phyloP scores from a whole-genome alignment of 164 flowering plant species.

The Annona cherimola region DNA sequence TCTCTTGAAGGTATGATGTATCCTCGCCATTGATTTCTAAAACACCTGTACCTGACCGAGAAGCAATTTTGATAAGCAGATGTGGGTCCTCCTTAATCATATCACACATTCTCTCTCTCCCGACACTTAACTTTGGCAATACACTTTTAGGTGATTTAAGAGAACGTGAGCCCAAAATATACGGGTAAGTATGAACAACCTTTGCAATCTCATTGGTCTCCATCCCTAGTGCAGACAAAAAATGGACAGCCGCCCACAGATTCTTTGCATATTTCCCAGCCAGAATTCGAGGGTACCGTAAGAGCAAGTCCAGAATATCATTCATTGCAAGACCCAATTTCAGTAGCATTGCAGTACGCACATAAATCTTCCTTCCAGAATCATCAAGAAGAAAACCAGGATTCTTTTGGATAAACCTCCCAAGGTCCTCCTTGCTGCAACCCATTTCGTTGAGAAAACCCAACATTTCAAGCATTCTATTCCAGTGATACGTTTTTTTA shows the following conservation, averaged over 20 bases:
- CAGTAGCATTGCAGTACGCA: slow-evolving; percentile 34
- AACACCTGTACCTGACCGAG: slow-evolving; percentile 29
- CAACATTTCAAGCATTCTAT: slow-evolving; percentile 31
- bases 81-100: slow-evolving; percentile 48
- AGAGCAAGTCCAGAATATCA: slow-evolving; percentile 32
- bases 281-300: slow-evolving; percentile 36
- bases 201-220: slow-evolving; percentile 33
- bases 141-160: slow-evolving; percentile 40
- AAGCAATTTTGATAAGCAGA: slow-evolving; percentile 41
- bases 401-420: slow-evolving; percentile 26
- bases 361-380: slow-evolving; percentile 35
- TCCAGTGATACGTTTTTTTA: slow-evolving; percentile 42
- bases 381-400: slow-evolving; percentile 44
- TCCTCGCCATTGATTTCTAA: slow-evolving; percentile 18
- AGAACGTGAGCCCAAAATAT: slow-evolving; percentile 39
- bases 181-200: slow-evolving; percentile 31
- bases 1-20: slow-evolving; percentile 20
- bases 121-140: slow-evolving; percentile 29
- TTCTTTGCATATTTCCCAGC: slow-evolving; percentile 35
- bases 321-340: slow-evolving; percentile 39
- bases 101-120: slow-evolving; percentile 37
- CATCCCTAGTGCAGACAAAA: slow-evolving; percentile 52
- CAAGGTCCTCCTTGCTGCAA: slow-evolving; percentile 36
- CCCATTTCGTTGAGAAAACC: slow-evolving; percentile 31
- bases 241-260: slow-evolving; percentile 32